phyloP scores from a whole-genome alignment of 192 early-diverging fungal genomes.

The Backusella liffmaniae region DNA sequence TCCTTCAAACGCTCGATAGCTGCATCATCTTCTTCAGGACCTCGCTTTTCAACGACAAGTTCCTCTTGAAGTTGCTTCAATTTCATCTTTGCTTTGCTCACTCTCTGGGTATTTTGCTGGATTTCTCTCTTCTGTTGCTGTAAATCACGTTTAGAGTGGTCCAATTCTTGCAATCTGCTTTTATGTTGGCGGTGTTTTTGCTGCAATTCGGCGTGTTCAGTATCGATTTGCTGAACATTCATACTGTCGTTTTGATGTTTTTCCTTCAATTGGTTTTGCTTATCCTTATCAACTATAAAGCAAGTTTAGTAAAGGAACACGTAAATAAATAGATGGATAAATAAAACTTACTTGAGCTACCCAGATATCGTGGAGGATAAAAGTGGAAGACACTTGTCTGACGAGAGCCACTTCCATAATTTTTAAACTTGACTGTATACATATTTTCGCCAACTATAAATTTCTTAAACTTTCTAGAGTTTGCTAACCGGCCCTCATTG shows the following conservation, averaged over 20 bases:
- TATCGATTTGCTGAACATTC: conserved; percentile 28
- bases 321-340: not conserved
- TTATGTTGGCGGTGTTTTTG: conserved; percentile 25
- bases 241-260: conserved; percentile 24
- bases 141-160: not conserved
- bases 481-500: conserved; percentile 8
- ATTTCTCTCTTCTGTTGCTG: conserved; percentile 1
- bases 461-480: conserved; percentile 15
- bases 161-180: conserved; percentile 8
- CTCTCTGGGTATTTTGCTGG: not conserved
- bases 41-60: not conserved
- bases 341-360: conserved; percentile 27
- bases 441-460: conserved; percentile 25
- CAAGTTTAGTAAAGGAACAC: not conserved
- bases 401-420: conserved; percentile 30
- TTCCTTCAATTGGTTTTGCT: conserved; percentile 34
- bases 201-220: conserved; percentile 34
- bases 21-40: not conserved
- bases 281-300: conserved; percentile 44
- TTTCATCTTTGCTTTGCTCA: not conserved
- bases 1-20: not conserved
- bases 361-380: conserved; percentile 10
- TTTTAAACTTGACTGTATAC: conserved; percentile 24
- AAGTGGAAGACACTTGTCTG: conserved; percentile 27
- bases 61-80: not conserved